Evolutionary conservation across 2,329 filamentous ascomycete species (phyloP).

Genomic region (Colletotrichum siamense): DNA sequence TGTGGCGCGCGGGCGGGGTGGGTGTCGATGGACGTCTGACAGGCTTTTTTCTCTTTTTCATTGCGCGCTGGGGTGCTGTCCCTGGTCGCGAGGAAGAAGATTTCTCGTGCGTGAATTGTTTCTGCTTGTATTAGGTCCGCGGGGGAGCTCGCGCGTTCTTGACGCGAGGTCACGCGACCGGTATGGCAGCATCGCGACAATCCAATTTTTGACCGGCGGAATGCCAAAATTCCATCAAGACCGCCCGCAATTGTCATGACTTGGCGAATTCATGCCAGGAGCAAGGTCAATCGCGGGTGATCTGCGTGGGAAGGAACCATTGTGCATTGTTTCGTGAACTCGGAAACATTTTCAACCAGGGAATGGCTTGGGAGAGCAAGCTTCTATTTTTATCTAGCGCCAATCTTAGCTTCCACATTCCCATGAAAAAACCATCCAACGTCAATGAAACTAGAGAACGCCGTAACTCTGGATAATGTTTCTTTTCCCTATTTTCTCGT

Average conservation of each 20-base stretch:
- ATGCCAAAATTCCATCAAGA: too few species aligned
- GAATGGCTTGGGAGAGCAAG: not conserved
- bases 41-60: conserved; percentile 66
- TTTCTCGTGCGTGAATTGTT: too few species aligned
- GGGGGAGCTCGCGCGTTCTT: too few species aligned
- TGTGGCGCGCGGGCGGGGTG: conserved; percentile 77
- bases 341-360: not conserved
- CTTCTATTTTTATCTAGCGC: not conserved
- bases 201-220: too few species aligned
- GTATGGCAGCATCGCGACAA: too few species aligned
- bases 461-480: not conserved
- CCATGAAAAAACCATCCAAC: not conserved
- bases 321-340: not conserved
- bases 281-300: not conserved
- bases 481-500: not conserved
- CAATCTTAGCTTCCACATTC: not conserved
- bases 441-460: not conserved
- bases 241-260: not conserved
- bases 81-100: conserved; percentile 57
- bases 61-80: conserved; percentile 52
- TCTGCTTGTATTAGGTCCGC: too few species aligned
- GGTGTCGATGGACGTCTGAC: conserved; percentile 91
- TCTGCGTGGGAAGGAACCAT: not conserved
- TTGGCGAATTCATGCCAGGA: not conserved
- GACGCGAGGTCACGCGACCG: not conserved